Evolutionary conservation across 805 yeast genomes (phyloP), one percentile per base, ranked within the genome.

Genomic region (Candida incommunis): DNA sequence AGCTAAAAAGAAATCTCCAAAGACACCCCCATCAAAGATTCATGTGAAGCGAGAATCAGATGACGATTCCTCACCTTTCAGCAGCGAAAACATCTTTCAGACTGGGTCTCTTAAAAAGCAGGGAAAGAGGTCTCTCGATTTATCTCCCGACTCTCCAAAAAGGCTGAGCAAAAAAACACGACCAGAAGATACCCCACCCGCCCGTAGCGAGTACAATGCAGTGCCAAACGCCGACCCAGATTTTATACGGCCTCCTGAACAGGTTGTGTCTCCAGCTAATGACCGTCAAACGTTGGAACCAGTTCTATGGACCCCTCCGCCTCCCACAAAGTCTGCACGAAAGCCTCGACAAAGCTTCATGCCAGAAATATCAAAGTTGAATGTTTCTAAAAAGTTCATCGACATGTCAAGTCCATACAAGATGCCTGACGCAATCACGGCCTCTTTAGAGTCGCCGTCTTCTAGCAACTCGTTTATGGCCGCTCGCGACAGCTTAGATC

Each of bases 81-180:
- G 47, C 9, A 18, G 22, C 15, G 46, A 48, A 22, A 54, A 54
- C 44, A 51, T 53, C 31, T 54, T 54, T 45, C 57, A 54, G 45
- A 23, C 40, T 5, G 46, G 26, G 9, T 22, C 44, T 4, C 46
- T 44, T 40, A 45, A 45, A 41, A 47, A 51, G 23, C 24, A 41
- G 22, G 42, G 41, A 20, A 41, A 42, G 25, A 40, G 37, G 5
- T 31, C 37, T 16, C 20, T 31, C 20, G 37, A 31, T 11, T 9
- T 7, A 5, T 31, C 37, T 11, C 37, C 37, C 7, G 37, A n/a
- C 18, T 7, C 37, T 11, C 18, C 37, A 31, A 9, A 7, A 25
- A 25, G 27, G 27, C 27, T 25, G 27, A 25, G 27, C 13, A 13
- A 25, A 25, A 25, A 13, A 13, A 25, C 13, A 25, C 27, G 27